phyloP scores from a whole-genome alignment of 1,284 basidiomycete genomes.

The Mycocalia duriaeana region DNA sequence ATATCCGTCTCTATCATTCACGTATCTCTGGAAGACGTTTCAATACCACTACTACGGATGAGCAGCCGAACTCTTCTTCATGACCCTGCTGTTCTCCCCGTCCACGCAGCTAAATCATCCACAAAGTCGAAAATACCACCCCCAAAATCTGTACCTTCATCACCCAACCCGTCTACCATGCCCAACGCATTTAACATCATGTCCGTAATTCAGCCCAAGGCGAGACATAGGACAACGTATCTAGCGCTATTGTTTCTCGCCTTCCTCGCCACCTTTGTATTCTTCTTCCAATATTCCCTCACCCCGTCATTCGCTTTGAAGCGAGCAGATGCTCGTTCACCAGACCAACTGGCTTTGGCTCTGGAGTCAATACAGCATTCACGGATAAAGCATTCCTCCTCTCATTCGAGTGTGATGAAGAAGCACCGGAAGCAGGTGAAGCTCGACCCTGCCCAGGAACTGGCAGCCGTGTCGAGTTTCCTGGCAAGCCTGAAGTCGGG shows the following conservation, averaged over 20 bases:
- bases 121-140: too few species aligned
- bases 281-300: slow-evolving; percentile 42
- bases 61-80: slow-evolving; percentile 24
- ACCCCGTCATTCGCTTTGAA: slow-evolving; percentile 35
- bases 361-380: slow-evolving; percentile 29
- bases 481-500: slow-evolving; percentile 74
- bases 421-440: slow-evolving; percentile 30
- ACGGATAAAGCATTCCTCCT: slow-evolving; percentile 12
- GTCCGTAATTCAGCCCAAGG: slow-evolving; percentile 24
- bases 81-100: slow-evolving; percentile 11
- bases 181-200: slow-evolving; percentile 19
- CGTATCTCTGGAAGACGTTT: too few species aligned
- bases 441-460: slow-evolving; percentile 59
- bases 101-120: slow-evolving; percentile 12
- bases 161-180: slow-evolving; percentile 10
- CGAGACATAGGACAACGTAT: slow-evolving; percentile 44
- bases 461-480: slow-evolving; percentile 76
- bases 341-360: slow-evolving; percentile 26
- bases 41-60: slow-evolving; percentile 26
- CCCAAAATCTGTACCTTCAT: too few species aligned
- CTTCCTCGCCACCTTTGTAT: slow-evolving; percentile 46
- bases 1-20: too few species aligned
- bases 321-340: slow-evolving; percentile 23
- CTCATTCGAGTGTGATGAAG: too few species aligned
- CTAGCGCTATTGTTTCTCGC: slow-evolving; percentile 47